Evolutionary conservation across 176 grass and related monocot species (phyloP), one percentile per base, ranked within the genome.

Genomic region (Metroxylon sagu): DNA sequence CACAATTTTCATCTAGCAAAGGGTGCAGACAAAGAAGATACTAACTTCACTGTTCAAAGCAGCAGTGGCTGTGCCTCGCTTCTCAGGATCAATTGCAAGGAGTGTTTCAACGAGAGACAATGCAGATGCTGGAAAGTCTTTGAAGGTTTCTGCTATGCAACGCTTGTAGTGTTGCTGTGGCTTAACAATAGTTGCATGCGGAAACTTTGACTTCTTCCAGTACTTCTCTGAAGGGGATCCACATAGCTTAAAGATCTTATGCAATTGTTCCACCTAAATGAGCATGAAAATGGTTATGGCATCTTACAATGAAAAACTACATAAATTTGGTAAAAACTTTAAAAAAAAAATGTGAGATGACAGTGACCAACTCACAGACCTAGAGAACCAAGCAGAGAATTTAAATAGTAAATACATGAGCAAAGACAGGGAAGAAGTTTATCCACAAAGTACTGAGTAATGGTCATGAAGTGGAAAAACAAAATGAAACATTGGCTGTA

Each of bases 201-300:
- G 64, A 23, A 84, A 64, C 60, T 79, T 84, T 15, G 49, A 66
- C 31, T 74, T 84, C 49, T 84, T 79, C 81, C 81, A 84, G 62
- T 74, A 84, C 43, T 79, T 75, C 6, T 84, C 81, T 17, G 75
- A 75, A 51, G 81, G 81, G 6, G 81, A 74, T 18, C 81, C 81
- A 54, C 81, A 84, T 60, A 84, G 19, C 75, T 84, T 84, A 55
- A 84, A 84, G 50, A 84, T 84, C 6, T 53, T 84, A 35, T 84
- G 81, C 65, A 84, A 64, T 60, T 84, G 81, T 43, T 84, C 81
- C 56, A 84, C 81, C 80, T 84, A 56, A 21, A 52, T 48, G 19
- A 53, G 0, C 49, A 51, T 14, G 29, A 16, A 43, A 35, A 0
- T 4, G 29, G 4, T 49, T 55, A 66, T 50, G 48, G n/a, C 14